phyloP scores from a whole-genome alignment of 805 yeast species.

The Wickerhamiella shivajii region DNA sequence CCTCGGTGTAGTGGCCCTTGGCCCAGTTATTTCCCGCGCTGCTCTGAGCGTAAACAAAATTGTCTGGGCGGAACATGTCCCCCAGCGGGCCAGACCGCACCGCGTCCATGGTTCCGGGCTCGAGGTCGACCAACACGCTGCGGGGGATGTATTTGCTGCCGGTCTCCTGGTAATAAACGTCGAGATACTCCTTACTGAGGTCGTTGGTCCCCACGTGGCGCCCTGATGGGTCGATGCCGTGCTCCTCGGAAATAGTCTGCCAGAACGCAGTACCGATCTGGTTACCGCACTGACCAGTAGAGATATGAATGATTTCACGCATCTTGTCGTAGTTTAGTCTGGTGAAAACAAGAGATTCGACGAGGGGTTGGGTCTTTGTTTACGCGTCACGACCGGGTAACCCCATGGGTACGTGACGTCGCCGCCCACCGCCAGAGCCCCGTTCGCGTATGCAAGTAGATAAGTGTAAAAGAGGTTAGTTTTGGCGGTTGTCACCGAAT shows the following conservation, averaged over 20 bases:
- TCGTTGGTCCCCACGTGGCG: constrained; percentile 18
- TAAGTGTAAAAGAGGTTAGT: too few relatives aligned
- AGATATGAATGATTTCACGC: constrained; percentile 50
- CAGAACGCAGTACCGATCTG: constrained; percentile 29
- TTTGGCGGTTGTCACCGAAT: too few relatives aligned
- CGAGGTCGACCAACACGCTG: constrained; percentile 84
- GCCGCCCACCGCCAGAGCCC: too few relatives aligned
- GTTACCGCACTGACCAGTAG: constrained; percentile 65
- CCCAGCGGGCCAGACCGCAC: constrained; percentile 71
- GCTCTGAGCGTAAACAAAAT: constrained; percentile 76
- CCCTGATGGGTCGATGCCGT: constrained; percentile 25
- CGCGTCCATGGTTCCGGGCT: constrained; percentile 85
- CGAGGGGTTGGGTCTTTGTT: too few relatives aligned
- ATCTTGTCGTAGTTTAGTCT: constrained; percentile 2
- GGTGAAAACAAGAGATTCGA: too few relatives aligned
- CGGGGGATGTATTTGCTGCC: constrained; percentile 87
- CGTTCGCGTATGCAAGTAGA: too few relatives aligned
- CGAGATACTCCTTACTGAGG: constrained; percentile 37
- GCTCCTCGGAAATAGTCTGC: constrained; percentile 27
- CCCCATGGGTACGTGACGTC: too few relatives aligned
- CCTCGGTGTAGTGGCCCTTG: constrained; percentile 93
- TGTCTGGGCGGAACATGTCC: constrained; percentile 82
- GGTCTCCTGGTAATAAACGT: constrained; percentile 65
- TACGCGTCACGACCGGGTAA: too few relatives aligned
- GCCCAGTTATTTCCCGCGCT: constrained; percentile 98